Base-by-base conservation (phyloP, 768 basidiomycete species). In the Lactarius pseudohatsudake region DNA sequence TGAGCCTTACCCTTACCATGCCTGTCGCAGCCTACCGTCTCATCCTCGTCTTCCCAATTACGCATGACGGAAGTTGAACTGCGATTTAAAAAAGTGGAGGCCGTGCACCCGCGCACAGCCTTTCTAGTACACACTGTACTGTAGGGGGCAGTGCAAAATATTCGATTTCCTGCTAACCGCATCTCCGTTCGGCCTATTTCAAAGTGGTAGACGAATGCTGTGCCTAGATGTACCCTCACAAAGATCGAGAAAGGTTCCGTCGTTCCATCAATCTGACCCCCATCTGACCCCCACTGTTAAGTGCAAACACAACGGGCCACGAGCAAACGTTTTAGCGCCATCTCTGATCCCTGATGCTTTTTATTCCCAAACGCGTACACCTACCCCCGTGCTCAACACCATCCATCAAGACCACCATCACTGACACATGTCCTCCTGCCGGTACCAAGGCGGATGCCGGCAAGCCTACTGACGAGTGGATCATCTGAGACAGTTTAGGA, bases 301-400 rank as follows among this genome's bases (percentile, higher is more conserved):
- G 30, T 41, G 22, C 40, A 26, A 63, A 43, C 32, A n/a, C 36
- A 3, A 5, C 18, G 58, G 3, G 36, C 34, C 47, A 47, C 56
- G 32, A 54, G 50, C 15, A 38, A 10, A 18, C 36, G 34, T 28
- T 38, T 45, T 47, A 30, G 28, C 56, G 22, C 47, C 57, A 36
- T 62, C 65, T 61, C 41, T 61, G 64, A 61, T 65, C 20, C 16
- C 32, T 65, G 64, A 59, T 64, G 22, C 9, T 58, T 55, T 47
- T 13, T 63, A 22, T 22, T 13, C 10, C 20, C 15, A 32, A 20
- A 38, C 32, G 34, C 16, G 18, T 20, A 3, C 59, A 50, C 16
- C 20, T 28, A 30, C 20, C 4, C 11, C 18, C 9, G 18, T 30
- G 18, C 54, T 28, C 55, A 38, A 40, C 20, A 4, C 28, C 40